Base-by-base conservation (phyloP, 1,139 yeast species). In the Hemisphaericaspora xylofermentans region DNA sequence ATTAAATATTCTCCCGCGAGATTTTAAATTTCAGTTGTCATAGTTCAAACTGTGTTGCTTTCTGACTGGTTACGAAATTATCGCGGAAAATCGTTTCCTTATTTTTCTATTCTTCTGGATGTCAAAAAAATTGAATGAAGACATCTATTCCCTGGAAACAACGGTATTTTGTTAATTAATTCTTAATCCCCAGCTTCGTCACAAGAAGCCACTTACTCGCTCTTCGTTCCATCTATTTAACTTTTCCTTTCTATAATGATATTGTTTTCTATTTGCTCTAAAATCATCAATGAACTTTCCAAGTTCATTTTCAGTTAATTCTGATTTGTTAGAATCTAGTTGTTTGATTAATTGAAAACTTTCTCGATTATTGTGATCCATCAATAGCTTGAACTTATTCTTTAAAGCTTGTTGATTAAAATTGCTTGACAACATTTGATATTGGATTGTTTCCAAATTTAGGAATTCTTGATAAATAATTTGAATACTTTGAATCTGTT, bases 201-300 rank as follows among this genome's bases (percentile, higher is more conserved):
- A 63, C 33, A 60, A 47, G 40, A 67, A 58, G 12, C 85, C 86
- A 24, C 80, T 76, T 0, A 84, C 84, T 42, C 91, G 61, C 47
- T 82, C 87, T 54, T 84, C 89, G 40, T 75, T 68, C 75, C 86
- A 74, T 36, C 91, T 63, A 48, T 76, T 74, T 46, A 80, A 58
- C 51, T 81, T 76, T 57, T 83, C 89, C 44, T 65, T 67, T 28
- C 84, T 62, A 41, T 76, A 55, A 58, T 84, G 85, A 45, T 72
- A 80, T 29, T 54, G 48, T 46, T 74, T 74, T 26, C 88, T 57
- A 40, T 68, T 68, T 9, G 49, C 50, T 39, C 71, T 66, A 52
- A 81, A 84, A 12, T 60, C 61, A 21, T 57, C 57, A 14, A 82
- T 61, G 46, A 79, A 71, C 3, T 59, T 57, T 19, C 51, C 59